Conservation (phyloP, 164 flowering plant species). For the Malania oleifera region DNA sequence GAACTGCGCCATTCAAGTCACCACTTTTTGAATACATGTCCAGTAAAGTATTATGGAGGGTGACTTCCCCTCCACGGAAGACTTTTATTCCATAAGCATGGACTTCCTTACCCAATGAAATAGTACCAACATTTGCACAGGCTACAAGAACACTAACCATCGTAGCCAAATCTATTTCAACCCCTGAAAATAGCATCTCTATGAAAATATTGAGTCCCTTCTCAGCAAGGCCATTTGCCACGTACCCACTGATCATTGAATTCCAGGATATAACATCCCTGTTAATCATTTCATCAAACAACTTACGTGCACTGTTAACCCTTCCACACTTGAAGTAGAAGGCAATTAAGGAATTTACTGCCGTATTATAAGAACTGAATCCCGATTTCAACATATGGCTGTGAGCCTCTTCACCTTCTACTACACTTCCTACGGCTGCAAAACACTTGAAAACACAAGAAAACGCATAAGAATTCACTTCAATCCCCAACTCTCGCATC, state of each 20-base stretch:
- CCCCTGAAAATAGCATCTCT: constrained; percentile 35
- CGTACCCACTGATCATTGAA: constrained; percentile 50
- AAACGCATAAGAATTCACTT: constrained; percentile 39
- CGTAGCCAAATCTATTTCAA: constrained; percentile 42
- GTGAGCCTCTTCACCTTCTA: constrained; percentile 42
- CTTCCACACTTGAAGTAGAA: constrained; percentile 41
- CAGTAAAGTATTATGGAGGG: constrained; percentile 36
- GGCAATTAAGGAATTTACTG: constrained; percentile 49
- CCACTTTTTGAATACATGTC: constrained; percentile 67
- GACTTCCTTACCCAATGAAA: constrained; percentile 31
- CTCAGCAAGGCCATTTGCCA: constrained; percentile 15
- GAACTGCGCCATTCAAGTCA: constrained; percentile 25
- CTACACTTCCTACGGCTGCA: constrained; percentile 28
- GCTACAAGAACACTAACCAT: constrained; percentile 45
- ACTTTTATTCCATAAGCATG: constrained; percentile 49
- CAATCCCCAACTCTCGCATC: constrained; percentile 39
- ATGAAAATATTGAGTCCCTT: constrained; percentile 28
- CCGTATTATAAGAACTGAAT: constrained; percentile 33
- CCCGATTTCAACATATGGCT: constrained; percentile 38
- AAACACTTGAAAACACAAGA: constrained; percentile 51
- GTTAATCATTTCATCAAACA: constrained; percentile 56
- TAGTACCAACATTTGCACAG: constrained; percentile 32
- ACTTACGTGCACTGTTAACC: constrained; percentile 30
- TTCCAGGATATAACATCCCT: constrained; percentile 69
- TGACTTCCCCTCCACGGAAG: constrained; percentile 18